phyloP scores from a whole-genome alignment of 441 rosid genomes.

The Euphorbia schlechtendalii region DNA sequence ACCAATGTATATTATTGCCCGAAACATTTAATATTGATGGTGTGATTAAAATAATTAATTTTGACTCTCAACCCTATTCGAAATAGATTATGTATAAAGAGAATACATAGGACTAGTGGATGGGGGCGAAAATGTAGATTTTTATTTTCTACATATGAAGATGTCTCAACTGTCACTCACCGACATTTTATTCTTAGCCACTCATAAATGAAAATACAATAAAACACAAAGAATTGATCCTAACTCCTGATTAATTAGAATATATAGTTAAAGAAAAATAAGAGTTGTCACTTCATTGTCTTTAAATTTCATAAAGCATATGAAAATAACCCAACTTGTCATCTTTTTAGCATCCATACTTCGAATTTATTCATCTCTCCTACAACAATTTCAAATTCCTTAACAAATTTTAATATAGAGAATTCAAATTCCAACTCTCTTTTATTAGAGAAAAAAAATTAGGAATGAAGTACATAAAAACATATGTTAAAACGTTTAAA shows the following conservation, averaged over 20 bases:
- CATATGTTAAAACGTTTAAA: no score
- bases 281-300: constrained; percentile 17
- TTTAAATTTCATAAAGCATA: constrained; percentile 10
- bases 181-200: constrained; percentile 6
- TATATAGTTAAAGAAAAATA: neutral
- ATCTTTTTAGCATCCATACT: neutral
- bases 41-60: no score
- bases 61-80: no score
- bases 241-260: constrained; percentile 8
- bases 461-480: no score
- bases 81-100: no score
- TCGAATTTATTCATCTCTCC: neutral
- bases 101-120: neutral
- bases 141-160: neutral
- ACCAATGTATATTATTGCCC: no score
- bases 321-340: constrained; percentile 16
- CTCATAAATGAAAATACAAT: neutral
- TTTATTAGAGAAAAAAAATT: no score
- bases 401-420: no score
- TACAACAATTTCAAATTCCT: no score
- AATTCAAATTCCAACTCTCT: no score
- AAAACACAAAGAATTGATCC: no score
- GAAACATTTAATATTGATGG: no score
- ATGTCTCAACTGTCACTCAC: neutral
- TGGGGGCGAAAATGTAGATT: neutral